phyloP scores from a whole-genome alignment of 257 asterid species.

The Leonotis leonurus region DNA sequence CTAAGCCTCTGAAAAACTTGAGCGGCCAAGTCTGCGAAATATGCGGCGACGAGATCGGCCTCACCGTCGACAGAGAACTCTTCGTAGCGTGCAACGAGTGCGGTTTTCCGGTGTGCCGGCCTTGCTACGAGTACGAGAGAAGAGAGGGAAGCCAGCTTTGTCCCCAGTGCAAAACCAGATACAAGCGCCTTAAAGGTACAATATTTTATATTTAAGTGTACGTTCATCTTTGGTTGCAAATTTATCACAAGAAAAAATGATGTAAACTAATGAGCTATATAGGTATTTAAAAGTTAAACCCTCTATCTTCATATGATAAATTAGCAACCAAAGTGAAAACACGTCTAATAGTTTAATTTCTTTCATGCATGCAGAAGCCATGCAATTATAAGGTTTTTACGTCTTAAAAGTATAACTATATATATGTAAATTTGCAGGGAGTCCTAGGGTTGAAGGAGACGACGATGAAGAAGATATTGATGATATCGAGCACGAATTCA shows the following conservation, averaged over 20 bases:
- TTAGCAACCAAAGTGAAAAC: no score
- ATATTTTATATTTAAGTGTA: no score
- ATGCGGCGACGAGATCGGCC: constrained; percentile 88
- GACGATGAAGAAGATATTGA: constrained; percentile 94
- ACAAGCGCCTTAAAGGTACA: constrained; percentile 77
- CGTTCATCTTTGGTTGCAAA: no score
- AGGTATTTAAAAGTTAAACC: no score
- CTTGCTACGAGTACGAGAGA: constrained; percentile 93
- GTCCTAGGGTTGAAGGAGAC: constrained; percentile 95
- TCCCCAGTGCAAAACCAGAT: constrained; percentile 95
- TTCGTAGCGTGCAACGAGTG: constrained; percentile 94
- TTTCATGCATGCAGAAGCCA: no score
- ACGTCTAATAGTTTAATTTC: no score
- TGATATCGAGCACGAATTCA: constrained; percentile 94
- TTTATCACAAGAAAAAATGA: no score
- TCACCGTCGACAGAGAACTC: constrained; percentile 84
- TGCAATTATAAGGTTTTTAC: no score
- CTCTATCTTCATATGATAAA: no score
- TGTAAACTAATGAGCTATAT: no score
- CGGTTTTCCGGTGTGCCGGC: constrained; percentile 92
- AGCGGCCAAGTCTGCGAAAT: constrained; percentile 95
- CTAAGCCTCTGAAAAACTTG: constrained; percentile 73
- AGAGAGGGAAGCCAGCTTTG: constrained; percentile 88
- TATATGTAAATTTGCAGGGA: constrained; percentile 37
- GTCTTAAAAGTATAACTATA: no score